phyloP scores from a whole-genome alignment of 1,284 basidiomycete genomes.

The Microstroma glucosiphilum region DNA sequence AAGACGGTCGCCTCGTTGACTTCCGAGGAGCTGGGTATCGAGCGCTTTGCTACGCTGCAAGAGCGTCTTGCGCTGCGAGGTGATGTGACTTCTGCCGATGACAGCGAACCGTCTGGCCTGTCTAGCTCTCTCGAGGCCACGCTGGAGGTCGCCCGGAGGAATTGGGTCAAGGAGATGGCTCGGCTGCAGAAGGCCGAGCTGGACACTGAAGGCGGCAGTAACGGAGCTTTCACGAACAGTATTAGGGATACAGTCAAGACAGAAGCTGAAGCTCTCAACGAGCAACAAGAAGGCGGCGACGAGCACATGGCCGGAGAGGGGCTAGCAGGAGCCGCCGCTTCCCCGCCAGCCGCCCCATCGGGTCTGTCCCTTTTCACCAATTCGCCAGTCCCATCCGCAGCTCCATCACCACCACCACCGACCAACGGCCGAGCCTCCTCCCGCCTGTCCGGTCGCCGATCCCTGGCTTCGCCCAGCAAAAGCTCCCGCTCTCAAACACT shows the following conservation, averaged over 20 bases:
- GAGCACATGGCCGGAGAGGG: too few relatives aligned
- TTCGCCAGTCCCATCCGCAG: background rate
- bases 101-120: too few relatives aligned
- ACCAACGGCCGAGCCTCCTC: background rate
- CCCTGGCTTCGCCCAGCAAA: background rate
- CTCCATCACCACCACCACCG: background rate
- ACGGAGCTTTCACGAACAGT: background rate
- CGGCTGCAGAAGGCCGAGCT: constrained; percentile 21
- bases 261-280: too few relatives aligned
- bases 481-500: background rate
- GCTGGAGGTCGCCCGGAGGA: constrained; percentile 18
- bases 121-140: constrained; percentile 11
- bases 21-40: constrained; percentile 31
- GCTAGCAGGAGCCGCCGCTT: too few relatives aligned
- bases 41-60: background rate
- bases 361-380: background rate
- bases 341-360: too few relatives aligned
- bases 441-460: background rate
- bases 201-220: constrained; percentile 15
- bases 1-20: constrained; percentile 1
- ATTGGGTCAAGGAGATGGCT: constrained; percentile 24
- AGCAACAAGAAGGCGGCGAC: too few relatives aligned
- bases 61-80: background rate
- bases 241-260: background rate
- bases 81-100: background rate